Conservation (phyloP, 495 filamentous ascomycete species). For the Daldinia decipiens region DNA sequence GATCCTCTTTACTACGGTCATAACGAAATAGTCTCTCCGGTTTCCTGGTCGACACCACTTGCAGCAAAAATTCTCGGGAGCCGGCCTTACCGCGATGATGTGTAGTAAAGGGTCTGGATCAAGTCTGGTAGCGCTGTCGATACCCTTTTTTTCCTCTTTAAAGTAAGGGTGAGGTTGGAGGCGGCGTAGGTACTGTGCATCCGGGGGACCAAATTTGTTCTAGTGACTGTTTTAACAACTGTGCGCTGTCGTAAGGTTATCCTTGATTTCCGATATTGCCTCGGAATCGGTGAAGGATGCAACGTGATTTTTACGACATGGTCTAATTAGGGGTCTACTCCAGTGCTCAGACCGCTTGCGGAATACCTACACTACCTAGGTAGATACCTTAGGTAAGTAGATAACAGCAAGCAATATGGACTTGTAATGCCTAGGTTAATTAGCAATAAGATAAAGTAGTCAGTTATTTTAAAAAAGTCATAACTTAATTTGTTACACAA, state of each 20-base stretch:
- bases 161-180: constrained; percentile 1
- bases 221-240: not conserved
- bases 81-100: constrained; percentile 9
- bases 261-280: not conserved
- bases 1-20: constrained; percentile 19
- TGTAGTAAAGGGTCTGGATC: constrained; percentile 17
- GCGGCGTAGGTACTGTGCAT: constrained; percentile 13
- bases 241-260: constrained; percentile 2
- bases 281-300: constrained; percentile 9
- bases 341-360: not conserved
- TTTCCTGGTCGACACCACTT: constrained; percentile 35
- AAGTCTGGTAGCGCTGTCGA: constrained; percentile 6
- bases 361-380: not conserved
- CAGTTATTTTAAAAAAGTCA: constrained; percentile 5
- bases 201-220: constrained; percentile 1
- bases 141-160: not conserved
- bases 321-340: not conserved
- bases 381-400: no score
- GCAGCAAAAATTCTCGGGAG: constrained; percentile 30
- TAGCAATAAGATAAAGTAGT: not conserved
- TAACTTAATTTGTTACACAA: constrained; percentile 25
- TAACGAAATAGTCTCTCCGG: constrained; percentile 31
- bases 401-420: not conserved
- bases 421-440: constrained; percentile 5
- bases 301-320: constrained; percentile 6